Base-by-base conservation (phyloP, 2,329 filamentous ascomycete genomes). In the Diaporthe velutina region DNA sequence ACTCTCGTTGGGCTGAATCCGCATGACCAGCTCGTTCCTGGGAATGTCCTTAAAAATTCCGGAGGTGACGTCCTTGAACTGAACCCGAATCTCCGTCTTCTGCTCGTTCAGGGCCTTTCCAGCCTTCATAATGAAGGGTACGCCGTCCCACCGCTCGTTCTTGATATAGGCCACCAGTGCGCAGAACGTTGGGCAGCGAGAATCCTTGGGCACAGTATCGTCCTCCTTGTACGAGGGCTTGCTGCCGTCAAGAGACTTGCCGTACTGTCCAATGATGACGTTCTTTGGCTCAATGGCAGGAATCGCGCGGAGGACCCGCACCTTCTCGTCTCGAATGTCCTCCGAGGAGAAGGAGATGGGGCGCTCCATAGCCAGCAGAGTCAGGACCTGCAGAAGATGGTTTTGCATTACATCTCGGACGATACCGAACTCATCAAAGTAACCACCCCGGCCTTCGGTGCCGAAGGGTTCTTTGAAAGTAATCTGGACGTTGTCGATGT, bases 371-470 rank as follows among this genome's bases (percentile, higher is more conserved):
- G 97, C 95, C 78, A 99, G 91, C 73, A 99, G 91, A 22, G 97
- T 99, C 79, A 99, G 89, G 28, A 99, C 96, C 86, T 99, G 97
- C 73, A 99, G 92, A 81, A 99, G 88, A 86, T 99, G 97, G 90
- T 99, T 99, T 88, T 99, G 97, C 97, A 99, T 98, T 79, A 99
- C 97, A 88, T 99, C 97, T 83, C 97, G 95, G 81, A 99, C 95
- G 85, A 99, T 99, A 82, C 97, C 97, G 81, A 99, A 99, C 87
- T 99, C 97, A 83, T 99, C 97, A 83, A 99, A 99, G 88, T 99
- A 99, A 73, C 97, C 97, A 78, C 97, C 97, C 82, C 97, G 94
- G 72, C 97, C 97, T 85, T 99, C 97, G 30, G 97, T 99, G 80
- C 97, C 97, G 82, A 99, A 99, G 10, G 97, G 97, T 88, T 99